Evolutionary conservation across 495 filamentous ascomycete species (phyloP), one percentile per base, ranked within the genome.

Genomic region (Friedmanniomyces simplex): DNA sequence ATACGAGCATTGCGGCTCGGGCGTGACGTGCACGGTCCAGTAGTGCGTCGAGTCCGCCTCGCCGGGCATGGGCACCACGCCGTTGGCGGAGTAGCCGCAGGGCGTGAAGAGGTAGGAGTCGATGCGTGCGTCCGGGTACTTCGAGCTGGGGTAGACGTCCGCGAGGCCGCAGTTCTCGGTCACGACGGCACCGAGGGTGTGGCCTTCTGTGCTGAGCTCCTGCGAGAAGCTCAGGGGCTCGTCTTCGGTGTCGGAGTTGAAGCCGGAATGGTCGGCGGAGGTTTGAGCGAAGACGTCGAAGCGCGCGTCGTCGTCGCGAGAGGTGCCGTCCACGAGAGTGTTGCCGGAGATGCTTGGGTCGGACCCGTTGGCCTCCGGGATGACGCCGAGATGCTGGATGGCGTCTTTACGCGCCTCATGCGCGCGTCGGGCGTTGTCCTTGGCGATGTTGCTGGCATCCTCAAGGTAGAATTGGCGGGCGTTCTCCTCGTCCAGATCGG

Each of bases 11-110:
- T 94, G 82, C 32, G 93, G 87, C 76, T 99, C 94, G 0, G 94
- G 94, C 0, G 94, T 99, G 58, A 99, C 94, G 69, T 99, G 94
- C 43, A 99, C 94, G 1, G 91, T 99, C 77, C 96, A 99, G 72
- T 99, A 99, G 73, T 97, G 89, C 18, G 85, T 88, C 0, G 55
- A 50, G 11, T 63, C 63, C 37, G 77, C 79, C 30, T 50, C 45
- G 41, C 58, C 63, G 2, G 91, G 85, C 48, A 88, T 84, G 14
- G 94, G 94, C 42, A 99, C 82, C 42, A 99, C 90, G 50, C 89
- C 94, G 63, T 99, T 99, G 73, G 94, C 94, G 5, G 91, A 96
- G 74, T 95, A 99, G 47, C 94, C 94, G 70, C 94, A 99, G 0
- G 94, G 94, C 0, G 88, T 87, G 78, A 99, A 99, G 28, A 96